Evolutionary conservation across 371 early-diverging fungal genomes (phyloP).

Genomic region (Rhizopus sp.): DNA sequence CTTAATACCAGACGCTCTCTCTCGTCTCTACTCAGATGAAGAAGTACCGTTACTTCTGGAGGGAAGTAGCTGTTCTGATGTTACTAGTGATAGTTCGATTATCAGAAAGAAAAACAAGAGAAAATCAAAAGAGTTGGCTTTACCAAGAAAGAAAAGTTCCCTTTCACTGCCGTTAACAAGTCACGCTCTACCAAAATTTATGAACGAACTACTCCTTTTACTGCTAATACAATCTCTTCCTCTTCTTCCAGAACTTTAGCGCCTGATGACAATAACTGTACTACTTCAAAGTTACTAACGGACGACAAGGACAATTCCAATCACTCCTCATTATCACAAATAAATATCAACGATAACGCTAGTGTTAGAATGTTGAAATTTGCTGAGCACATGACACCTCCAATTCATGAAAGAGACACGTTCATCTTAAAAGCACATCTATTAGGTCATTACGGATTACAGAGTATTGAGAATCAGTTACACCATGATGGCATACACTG

Average conservation of each 20-base stretch:
- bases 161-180: background rate
- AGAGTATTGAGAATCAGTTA: constrained; percentile 4
- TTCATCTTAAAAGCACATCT: constrained; percentile 13
- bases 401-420: constrained; percentile 2
- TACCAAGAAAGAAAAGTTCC: background rate
- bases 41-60: constrained; percentile 7
- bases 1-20: constrained; percentile 11
- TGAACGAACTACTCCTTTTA: too few relatives aligned
- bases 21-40: constrained; percentile 7
- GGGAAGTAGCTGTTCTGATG: background rate
- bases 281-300: background rate
- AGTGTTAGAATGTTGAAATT: background rate
- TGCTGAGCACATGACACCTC: constrained; percentile 12
- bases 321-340: too few relatives aligned
- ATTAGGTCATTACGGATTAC: constrained; percentile 17
- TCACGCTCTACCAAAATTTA: background rate
- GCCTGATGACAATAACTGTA: background rate
- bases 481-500: constrained; percentile 15
- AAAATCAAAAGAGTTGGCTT: background rate
- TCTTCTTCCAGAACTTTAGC: too few relatives aligned
- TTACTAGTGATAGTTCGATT: background rate
- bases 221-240: too few relatives aligned
- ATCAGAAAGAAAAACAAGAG: background rate
- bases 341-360: background rate
- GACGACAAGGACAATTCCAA: constrained; percentile 2